Evolutionary conservation across 345 rosid species (phyloP).

Genomic region (Brassica rapa): DNA sequence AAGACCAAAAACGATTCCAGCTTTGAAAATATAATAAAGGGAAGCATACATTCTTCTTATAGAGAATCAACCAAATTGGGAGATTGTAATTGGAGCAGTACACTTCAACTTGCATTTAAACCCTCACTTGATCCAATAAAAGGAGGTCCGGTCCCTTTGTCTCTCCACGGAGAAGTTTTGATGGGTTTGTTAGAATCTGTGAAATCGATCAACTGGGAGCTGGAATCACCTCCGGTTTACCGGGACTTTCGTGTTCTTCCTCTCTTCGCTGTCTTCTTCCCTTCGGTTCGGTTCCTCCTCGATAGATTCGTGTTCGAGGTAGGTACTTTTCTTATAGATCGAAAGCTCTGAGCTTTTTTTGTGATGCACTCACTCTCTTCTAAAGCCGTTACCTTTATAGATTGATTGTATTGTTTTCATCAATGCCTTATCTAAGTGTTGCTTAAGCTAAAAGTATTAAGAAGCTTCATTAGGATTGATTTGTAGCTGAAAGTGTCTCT

Average conservation of each 20-base stretch:
- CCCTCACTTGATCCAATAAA: slow-evolving; percentile 5
- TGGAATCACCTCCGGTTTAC: slow-evolving; percentile 71
- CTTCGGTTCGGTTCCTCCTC: slow-evolving; percentile 73
- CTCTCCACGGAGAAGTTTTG: not conserved
- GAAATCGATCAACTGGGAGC: slow-evolving; percentile 63
- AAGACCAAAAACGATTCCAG: slow-evolving; percentile 1
- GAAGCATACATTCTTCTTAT: no score
- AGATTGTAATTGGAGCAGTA: not conserved
- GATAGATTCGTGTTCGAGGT: slow-evolving; percentile 93
- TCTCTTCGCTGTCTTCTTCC: slow-evolving; percentile 70
- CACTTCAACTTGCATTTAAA: slow-evolving; percentile 13
- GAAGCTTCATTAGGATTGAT: slow-evolving; percentile 4
- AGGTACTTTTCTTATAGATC: not conserved
- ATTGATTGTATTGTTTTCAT: slow-evolving; percentile 12
- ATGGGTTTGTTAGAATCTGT: slow-evolving; percentile 57
- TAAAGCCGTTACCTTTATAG: slow-evolving; percentile 1
- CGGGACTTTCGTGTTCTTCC: slow-evolving; percentile 75
- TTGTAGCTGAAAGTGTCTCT: slow-evolving; percentile 2
- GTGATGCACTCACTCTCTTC: not conserved
- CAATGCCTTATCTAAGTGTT: slow-evolving; percentile 3
- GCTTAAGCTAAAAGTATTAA: not conserved
- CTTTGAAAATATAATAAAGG: not conserved
- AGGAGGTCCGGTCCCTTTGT: not conserved
- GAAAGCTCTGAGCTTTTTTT: not conserved
- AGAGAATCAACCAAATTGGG: slow-evolving; percentile 12